Conservation (phyloP, 2,329 filamentous ascomycete genomes). For the Phialemonium atrogriseum region DNA sequence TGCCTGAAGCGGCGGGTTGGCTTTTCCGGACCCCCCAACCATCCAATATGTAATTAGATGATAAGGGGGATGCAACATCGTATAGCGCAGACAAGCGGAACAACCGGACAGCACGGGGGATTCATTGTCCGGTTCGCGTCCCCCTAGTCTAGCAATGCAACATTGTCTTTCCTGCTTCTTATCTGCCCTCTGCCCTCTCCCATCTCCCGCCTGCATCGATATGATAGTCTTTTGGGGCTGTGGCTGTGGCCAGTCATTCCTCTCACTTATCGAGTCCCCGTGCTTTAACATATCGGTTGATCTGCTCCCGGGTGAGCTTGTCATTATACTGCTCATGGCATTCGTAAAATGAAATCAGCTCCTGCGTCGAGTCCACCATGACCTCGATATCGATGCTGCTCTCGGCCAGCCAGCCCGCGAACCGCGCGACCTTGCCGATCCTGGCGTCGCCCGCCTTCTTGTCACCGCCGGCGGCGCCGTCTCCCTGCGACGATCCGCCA, state of each 20-base stretch:
- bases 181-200: too few relatives aligned
- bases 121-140: too few relatives aligned
- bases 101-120: too few relatives aligned
- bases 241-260: background rate
- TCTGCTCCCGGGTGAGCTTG: slow-evolving; percentile 48
- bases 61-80: too few relatives aligned
- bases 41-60: too few relatives aligned
- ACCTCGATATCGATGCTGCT: slow-evolving; percentile 77
- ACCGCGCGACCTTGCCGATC: slow-evolving; percentile 57
- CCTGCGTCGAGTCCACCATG: slow-evolving; percentile 83
- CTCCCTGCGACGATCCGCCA: slow-evolving; percentile 6
- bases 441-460: slow-evolving; percentile 45
- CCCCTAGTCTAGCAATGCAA: too few relatives aligned
- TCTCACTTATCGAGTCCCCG: slow-evolving; percentile 43
- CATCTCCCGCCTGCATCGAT: too few relatives aligned
- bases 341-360: slow-evolving; percentile 85
- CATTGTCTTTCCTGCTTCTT: too few relatives aligned
- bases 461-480: slow-evolving; percentile 19
- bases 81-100: too few relatives aligned
- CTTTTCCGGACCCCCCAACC: too few relatives aligned
- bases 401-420: slow-evolving; percentile 74
- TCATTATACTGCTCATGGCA: slow-evolving; percentile 54
- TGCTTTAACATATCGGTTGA: slow-evolving; percentile 52
- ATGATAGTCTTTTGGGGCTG: background rate
- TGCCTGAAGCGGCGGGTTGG: too few relatives aligned